A percentile compares a stretch with the other conserved stretches of the same genome.
Conservation (phyloP, 2,329 filamentous ascomycete genomes). For the Cyphellophora europaea region DNA sequence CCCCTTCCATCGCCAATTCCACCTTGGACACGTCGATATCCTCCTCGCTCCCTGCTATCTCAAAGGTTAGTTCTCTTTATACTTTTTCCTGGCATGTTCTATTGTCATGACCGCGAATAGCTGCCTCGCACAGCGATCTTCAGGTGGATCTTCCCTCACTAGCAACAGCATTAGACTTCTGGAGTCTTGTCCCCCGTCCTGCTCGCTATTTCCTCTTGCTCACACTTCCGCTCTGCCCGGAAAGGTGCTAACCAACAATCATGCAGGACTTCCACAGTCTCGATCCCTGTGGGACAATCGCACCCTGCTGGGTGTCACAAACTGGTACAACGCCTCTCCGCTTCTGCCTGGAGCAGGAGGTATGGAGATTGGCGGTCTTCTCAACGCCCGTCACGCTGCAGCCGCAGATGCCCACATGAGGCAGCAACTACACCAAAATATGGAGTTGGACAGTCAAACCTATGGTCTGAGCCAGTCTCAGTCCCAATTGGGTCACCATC, state of each 20-base stretch:
- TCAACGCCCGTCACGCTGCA: constrained; percentile 39
- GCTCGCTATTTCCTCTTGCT: too few species aligned
- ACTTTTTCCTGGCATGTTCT: constrained; percentile 1
- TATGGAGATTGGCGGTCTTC: constrained; percentile 45
- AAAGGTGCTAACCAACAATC: constrained; percentile 8
- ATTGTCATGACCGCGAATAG: background rate
- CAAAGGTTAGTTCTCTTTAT: constrained; percentile 1
- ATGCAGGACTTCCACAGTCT: constrained; percentile 15
- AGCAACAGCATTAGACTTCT: constrained; percentile 1
- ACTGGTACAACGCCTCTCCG: constrained; percentile 8
- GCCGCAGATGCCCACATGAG: constrained; percentile 33
- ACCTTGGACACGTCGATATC: background rate
- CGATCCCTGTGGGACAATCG: constrained; percentile 1
- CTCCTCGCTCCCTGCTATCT: background rate
- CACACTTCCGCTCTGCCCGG: too few species aligned
- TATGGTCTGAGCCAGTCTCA: constrained; percentile 43
- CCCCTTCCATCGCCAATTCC: background rate
- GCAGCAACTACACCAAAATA: constrained; percentile 34
- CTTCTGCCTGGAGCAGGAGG: constrained; percentile 11
- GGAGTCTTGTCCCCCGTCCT: too few species aligned
- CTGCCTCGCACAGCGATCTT: background rate
- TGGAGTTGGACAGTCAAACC: constrained; percentile 32
- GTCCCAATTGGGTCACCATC: constrained; percentile 32
- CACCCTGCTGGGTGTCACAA: background rate
- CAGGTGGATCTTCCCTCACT: background rate